Percentiles rank a stretch among this genome's conserved stretches.
Evolutionary conservation across 2,329 filamentous ascomycete species (phyloP).

Genomic region (Gliomastix tumulicola): DNA sequence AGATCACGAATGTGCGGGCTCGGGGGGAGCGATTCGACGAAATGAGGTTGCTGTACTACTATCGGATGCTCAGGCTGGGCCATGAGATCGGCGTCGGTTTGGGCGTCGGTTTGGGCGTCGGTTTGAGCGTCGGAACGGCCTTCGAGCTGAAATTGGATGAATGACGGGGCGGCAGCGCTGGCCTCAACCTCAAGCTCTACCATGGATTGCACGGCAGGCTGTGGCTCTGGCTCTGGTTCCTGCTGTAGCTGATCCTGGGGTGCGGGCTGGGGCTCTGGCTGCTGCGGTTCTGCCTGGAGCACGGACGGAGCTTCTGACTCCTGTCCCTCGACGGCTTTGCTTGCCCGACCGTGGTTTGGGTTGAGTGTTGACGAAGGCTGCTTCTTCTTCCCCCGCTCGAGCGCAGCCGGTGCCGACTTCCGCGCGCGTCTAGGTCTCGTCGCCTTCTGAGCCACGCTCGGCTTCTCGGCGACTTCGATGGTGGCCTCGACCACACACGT

Average conservation of each 20-base stretch:
- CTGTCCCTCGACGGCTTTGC: constrained; percentile 10
- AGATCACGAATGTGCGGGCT: no score
- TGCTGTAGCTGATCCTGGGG: neutral
- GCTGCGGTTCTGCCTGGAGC: constrained; percentile 2
- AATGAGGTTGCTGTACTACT: neutral
- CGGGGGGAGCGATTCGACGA: neutral
- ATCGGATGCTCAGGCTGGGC: no score
- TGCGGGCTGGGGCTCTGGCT: constrained; percentile 3
- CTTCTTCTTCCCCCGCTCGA: constrained; percentile 16
- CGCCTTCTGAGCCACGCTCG: constrained; percentile 1
- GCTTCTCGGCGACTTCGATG: constrained; percentile 1
- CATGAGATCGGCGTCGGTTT: no score
- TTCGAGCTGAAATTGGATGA: no score
- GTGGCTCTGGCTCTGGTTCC: neutral
- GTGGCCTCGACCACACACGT: neutral
- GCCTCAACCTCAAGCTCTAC: no score
- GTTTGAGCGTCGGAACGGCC: no score
- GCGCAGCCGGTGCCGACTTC: constrained; percentile 30
- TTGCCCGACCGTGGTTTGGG: constrained; percentile 24
- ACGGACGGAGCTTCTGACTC: constrained; percentile 2
- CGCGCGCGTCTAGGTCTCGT: constrained; percentile 23
- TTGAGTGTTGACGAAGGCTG: constrained; percentile 24
- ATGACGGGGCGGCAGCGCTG: no score
- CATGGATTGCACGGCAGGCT: neutral
- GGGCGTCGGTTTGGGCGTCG: no score